These are phyloP conservation scores for Phytophthora capsici DNA, from an alignment of 352 stramenopile species.

Conservation along the genomic window DNA sequence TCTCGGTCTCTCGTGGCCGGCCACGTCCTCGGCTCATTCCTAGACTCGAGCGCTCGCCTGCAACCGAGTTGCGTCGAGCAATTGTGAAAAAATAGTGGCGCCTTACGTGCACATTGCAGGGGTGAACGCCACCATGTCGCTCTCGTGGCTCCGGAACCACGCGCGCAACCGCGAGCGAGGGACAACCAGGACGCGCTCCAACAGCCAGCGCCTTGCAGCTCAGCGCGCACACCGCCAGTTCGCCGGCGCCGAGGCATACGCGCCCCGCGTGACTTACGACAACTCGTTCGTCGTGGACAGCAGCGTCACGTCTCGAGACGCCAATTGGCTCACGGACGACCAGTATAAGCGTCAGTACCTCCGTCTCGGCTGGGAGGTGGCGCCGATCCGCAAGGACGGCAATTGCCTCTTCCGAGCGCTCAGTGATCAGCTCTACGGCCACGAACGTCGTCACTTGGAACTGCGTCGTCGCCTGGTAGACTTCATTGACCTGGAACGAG, in stretches of 20 bases:
- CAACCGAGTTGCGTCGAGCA: slow-evolving; percentile 25
- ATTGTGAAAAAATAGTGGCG: slow-evolving; percentile 14
- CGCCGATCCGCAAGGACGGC: slow-evolving; percentile 49
- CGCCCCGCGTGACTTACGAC: slow-evolving; percentile 37
- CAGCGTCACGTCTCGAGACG: slow-evolving; percentile 38
- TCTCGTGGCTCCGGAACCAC: slow-evolving; percentile 42
- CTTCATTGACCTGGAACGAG: slow-evolving; percentile 55
- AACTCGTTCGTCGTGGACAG: slow-evolving; percentile 39
- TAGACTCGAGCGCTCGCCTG: slow-evolving; percentile 27
- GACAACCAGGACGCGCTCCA: slow-evolving; percentile 25
- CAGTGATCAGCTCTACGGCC: slow-evolving; percentile 68
- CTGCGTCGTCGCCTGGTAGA: slow-evolving; percentile 57
- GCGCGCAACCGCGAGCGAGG: slow-evolving; percentile 36
- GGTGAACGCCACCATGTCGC: slow-evolving; percentile 32
- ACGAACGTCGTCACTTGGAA: slow-evolving; percentile 50
- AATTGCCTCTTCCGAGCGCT: slow-evolving; percentile 69
- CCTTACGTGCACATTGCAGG: slow-evolving; percentile 9
- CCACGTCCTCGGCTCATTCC: slow-evolving; percentile 27
- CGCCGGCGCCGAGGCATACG: slow-evolving; percentile 23
- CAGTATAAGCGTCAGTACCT: slow-evolving; percentile 55
- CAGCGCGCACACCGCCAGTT: slow-evolving; percentile 38
- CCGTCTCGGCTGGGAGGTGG: slow-evolving; percentile 46
- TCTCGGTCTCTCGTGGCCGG: slow-evolving; percentile 18
- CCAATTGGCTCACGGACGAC: slow-evolving; percentile 47
- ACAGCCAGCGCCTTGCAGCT: slow-evolving; percentile 29